phyloP scores from a whole-genome alignment of 768 basidiomycete genomes.

The Leccinum pellstonianum region DNA sequence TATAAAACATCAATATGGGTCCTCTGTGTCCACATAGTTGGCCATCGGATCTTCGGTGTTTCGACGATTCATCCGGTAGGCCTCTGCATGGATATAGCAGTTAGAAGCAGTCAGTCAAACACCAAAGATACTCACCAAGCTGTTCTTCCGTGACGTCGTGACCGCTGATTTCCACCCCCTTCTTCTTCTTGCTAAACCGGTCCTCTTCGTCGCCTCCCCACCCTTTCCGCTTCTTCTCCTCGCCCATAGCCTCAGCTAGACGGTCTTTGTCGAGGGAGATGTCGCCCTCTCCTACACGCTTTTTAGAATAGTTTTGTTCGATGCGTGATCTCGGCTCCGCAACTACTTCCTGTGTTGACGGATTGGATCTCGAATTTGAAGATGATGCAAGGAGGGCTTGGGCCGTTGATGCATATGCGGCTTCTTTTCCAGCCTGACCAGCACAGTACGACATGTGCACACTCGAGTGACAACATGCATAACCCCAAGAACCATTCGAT shows the following conservation, averaged over 20 bases:
- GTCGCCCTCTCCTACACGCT: conserved; percentile 78
- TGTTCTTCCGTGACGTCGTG: conserved; percentile 91
- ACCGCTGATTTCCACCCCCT: conserved; percentile 45
- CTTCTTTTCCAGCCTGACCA: conserved; percentile 80
- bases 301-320: conserved; percentile 76
- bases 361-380: conserved; percentile 27
- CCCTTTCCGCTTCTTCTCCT: conserved; percentile 78
- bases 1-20: conserved; percentile 11
- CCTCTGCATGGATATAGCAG: conserved; percentile 54
- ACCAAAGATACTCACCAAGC: conserved; percentile 51
- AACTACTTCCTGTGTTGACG: conserved; percentile 31
- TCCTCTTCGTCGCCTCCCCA: conserved; percentile 54
- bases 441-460: conserved; percentile 90
- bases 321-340: conserved; percentile 38
- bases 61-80: conserved; percentile 77
- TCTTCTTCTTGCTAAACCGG: conserved; percentile 60
- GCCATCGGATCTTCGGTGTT: conserved; percentile 90
- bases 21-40: conserved; percentile 73
- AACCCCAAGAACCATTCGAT: conserved; percentile 80
- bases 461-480: conserved; percentile 88
- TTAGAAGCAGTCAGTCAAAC: conserved; percentile 7
- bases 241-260: conserved; percentile 66
- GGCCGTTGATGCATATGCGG: conserved; percentile 72
- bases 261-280: conserved; percentile 70
- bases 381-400: conserved; percentile 57